Base-by-base conservation (phyloP, 1,284 basidiomycete species). In the Phellinidium pouzarii region DNA sequence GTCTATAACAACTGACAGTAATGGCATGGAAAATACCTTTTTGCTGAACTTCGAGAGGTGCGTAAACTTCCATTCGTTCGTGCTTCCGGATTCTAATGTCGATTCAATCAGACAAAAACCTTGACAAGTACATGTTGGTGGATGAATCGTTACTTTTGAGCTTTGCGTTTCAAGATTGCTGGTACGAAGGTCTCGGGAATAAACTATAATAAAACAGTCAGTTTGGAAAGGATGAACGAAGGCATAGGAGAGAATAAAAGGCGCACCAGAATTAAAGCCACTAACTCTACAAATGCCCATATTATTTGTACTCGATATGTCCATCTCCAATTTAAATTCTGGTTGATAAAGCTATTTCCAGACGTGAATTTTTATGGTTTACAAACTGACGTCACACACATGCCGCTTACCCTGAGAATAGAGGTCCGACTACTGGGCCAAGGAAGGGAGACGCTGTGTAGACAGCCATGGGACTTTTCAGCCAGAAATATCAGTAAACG, bases 141-240 rank as follows among this genome's bases (percentile, higher is more conserved):
- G 14, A 47, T n/a, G 9, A 12, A 14, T 14, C 59, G 60, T 19
- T 52, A 67, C 67, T 58, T 55, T 62, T 58, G 40, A 62, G 88
- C 74, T 70, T 88, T 75, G 59, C 61, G 61, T 68, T 80, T 76
- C 14, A 84, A 65, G 2, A 93, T 66, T 4, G 82, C 72, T 0
- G 88, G 86, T 1, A 66, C 66, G 62, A 81, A 91, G 0, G 90
- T 92, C 67, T 94, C 91, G 0, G 87, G 86, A 0, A 90, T 79
- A 48, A 79, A 60, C 76, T 79, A 49, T 4, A 50, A 48, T 17
- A 9, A 6, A 3, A 19, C 23, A 19, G 46, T 42, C 14, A 29
- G 44, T 14, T 46, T 50, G 9, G 20, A 6, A 45, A 29, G 17
- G n/a, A 22, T n/a, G 4, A 42, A 6, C 8, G 20, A 22, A 8